Percentiles rank a stretch among this genome's conserved stretches.
phyloP scores from a whole-genome alignment of 1,139 yeast species.

The Saccharomyces hybrid region DNA sequence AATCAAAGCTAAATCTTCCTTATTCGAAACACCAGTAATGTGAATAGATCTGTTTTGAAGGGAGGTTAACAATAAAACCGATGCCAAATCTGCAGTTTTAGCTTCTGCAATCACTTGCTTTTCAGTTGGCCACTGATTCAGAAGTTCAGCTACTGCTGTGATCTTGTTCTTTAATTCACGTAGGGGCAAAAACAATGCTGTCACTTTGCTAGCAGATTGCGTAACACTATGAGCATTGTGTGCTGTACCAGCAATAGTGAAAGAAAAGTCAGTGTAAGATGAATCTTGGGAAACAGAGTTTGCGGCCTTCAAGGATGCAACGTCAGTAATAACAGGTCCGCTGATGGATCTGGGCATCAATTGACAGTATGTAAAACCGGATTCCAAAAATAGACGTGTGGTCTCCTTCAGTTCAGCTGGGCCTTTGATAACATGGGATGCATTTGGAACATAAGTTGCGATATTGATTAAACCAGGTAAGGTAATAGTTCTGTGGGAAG shows the following conservation, averaged over 20 bases:
- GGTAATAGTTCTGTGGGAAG: slow-evolving; percentile 75
- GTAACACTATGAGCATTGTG: slow-evolving; percentile 56
- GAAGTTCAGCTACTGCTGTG: slow-evolving; percentile 68
- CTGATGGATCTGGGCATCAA: slow-evolving; percentile 65
- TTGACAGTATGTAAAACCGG: slow-evolving; percentile 87
- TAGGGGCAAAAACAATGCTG: slow-evolving; percentile 76
- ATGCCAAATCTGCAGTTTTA: slow-evolving; percentile 82
- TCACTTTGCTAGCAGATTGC: slow-evolving; percentile 60
- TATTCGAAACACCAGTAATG: slow-evolving; percentile 75
- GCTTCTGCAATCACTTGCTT: slow-evolving; percentile 93
- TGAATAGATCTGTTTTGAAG: slow-evolving; percentile 82
- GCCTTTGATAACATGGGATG: slow-evolving; percentile 41
- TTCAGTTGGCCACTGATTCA: slow-evolving; percentile 73
- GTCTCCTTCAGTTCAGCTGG: slow-evolving; percentile 53
- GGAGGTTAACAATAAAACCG: slow-evolving; percentile 82
- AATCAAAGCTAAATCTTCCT: slow-evolving; percentile 78
- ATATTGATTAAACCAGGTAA: slow-evolving; percentile 85
- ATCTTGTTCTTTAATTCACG: slow-evolving; percentile 66
- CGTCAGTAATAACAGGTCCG: slow-evolving; percentile 60
- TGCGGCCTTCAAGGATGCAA: slow-evolving; percentile 57
- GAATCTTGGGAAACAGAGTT: slow-evolving; percentile 49
- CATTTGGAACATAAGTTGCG: slow-evolving; percentile 69
- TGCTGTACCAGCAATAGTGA: slow-evolving; percentile 77
- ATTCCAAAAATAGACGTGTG: slow-evolving; percentile 63
- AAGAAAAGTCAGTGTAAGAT: slow-evolving; percentile 75